Conservation (phyloP, 2,329 filamentous ascomycete species). For the Colletotrichum higginsianum region DNA sequence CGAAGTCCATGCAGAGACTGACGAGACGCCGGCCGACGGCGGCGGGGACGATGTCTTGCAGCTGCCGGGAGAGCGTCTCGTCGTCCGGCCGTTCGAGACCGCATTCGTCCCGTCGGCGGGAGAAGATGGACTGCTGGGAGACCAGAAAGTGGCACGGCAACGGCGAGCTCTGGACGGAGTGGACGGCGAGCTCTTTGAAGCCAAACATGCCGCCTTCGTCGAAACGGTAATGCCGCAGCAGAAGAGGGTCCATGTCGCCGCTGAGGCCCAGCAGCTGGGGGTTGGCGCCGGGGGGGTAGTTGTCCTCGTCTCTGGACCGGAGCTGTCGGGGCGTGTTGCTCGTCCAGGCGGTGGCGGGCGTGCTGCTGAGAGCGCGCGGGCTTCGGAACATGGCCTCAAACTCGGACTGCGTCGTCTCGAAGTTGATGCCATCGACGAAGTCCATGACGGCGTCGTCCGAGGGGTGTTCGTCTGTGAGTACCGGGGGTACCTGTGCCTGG, state of each 20-base stretch:
- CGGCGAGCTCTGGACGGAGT: constrained; percentile 37
- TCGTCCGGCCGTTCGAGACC: constrained; percentile 22
- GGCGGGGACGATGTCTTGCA: background rate
- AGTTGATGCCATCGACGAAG: constrained; percentile 13
- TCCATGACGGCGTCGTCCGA: background rate
- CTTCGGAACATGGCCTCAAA: constrained; percentile 37
- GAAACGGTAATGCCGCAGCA: constrained; percentile 38
- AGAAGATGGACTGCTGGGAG: constrained; percentile 39
- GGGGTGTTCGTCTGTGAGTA: background rate
- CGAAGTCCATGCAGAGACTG: constrained; percentile 11
- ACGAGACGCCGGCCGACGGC: constrained; percentile 17
- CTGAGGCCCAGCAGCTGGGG: constrained; percentile 32
- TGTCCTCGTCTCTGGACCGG: background rate
- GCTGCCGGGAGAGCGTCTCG: background rate
- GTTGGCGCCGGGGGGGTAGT: constrained; percentile 11
- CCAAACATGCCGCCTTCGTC: constrained; percentile 41
- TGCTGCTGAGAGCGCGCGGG: background rate
- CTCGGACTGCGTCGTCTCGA: constrained; percentile 35
- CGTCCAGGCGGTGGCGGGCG: background rate
- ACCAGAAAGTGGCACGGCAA: constrained; percentile 42
- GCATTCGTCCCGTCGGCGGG: constrained; percentile 39
- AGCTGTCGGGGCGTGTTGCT: background rate
- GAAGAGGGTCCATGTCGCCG: constrained; percentile 44
- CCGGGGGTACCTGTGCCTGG: background rate
- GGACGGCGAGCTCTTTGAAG: constrained; percentile 45